Evolutionary conservation across 2,329 filamentous ascomycete species (phyloP).

Genomic region (Penicillium glabrum): DNA sequence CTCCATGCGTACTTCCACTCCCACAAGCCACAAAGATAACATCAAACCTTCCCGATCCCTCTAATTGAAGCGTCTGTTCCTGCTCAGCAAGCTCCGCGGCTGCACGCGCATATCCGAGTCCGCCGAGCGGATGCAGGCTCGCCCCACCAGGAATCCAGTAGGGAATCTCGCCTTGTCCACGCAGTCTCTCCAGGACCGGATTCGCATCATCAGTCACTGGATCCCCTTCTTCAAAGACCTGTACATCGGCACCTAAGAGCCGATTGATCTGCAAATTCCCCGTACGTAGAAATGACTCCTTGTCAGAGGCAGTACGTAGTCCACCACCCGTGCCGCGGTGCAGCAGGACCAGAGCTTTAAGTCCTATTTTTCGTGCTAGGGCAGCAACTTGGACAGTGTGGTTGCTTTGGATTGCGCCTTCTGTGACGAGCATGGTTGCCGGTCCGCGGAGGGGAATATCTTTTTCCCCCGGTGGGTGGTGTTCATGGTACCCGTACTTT

Average conservation of each 20-base stretch:
- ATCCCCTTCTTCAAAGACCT: constrained; percentile 60
- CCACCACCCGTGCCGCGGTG: constrained; percentile 31
- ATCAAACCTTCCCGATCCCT: constrained; percentile 28
- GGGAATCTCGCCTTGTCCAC: constrained; percentile 16
- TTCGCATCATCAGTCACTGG: constrained; percentile 18
- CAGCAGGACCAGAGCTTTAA: constrained; percentile 27
- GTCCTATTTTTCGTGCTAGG: constrained; percentile 28
- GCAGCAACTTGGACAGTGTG: constrained; percentile 37
- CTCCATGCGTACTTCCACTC: constrained; percentile 37
- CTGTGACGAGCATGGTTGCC: constrained; percentile 35
- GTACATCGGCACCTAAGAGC: constrained; percentile 41
- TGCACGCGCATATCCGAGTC: constrained; percentile 34
- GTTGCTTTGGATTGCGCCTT: constrained; percentile 39
- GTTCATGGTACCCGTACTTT: constrained; percentile 16
- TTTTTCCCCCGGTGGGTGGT: constrained; percentile 3
- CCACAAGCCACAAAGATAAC: constrained; percentile 38
- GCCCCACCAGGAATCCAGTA: constrained; percentile 40
- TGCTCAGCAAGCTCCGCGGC: constrained; percentile 34
- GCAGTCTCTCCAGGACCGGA: constrained; percentile 25
- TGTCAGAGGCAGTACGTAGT: constrained; percentile 15
- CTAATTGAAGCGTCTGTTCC: constrained; percentile 19
- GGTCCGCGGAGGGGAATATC: constrained; percentile 4
- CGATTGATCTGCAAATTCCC: constrained; percentile 32
- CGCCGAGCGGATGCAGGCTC: constrained; percentile 33
- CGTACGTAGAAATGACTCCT: constrained; percentile 18